Conservation (phyloP, 169 alveolate species). For the Cryptosporidium felis region DNA sequence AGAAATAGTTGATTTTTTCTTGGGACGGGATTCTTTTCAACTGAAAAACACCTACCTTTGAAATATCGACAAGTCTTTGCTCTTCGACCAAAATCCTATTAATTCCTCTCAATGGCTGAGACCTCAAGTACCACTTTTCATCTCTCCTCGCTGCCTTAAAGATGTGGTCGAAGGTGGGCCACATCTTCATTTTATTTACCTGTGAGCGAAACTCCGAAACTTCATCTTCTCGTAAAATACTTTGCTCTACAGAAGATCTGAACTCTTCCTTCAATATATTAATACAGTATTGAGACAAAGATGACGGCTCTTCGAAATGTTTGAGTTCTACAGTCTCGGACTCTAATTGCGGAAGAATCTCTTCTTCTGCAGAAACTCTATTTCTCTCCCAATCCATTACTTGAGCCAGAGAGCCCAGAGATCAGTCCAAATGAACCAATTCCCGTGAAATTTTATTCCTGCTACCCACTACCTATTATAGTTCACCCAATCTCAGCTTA, state of each 20-base stretch:
- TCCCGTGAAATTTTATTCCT: too few species aligned
- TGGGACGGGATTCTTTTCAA: not conserved
- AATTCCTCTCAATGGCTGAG: slow-evolving; percentile 1
- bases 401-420: too few species aligned
- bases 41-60: slow-evolving; percentile 24
- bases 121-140: slow-evolving; percentile 39
- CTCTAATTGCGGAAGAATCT: not conserved
- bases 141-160: slow-evolving; percentile 66
- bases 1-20: not conserved
- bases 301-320: too few species aligned
- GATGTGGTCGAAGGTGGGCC: slow-evolving; percentile 63
- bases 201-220: slow-evolving; percentile 17
- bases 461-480: too few species aligned
- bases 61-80: slow-evolving; percentile 27
- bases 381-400: too few species aligned
- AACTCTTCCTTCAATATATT: too few species aligned
- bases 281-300: too few species aligned
- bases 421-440: too few species aligned
- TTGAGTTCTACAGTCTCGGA: too few species aligned
- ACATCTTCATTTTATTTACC: slow-evolving; percentile 36
- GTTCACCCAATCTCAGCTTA: too few species aligned
- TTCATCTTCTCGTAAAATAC: too few species aligned
- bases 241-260: too few species aligned
- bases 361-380: not conserved
- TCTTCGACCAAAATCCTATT: slow-evolving; percentile 5